Base-by-base conservation (phyloP, 805 yeast species). In the Cyberlindnera mississippiensis region DNA sequence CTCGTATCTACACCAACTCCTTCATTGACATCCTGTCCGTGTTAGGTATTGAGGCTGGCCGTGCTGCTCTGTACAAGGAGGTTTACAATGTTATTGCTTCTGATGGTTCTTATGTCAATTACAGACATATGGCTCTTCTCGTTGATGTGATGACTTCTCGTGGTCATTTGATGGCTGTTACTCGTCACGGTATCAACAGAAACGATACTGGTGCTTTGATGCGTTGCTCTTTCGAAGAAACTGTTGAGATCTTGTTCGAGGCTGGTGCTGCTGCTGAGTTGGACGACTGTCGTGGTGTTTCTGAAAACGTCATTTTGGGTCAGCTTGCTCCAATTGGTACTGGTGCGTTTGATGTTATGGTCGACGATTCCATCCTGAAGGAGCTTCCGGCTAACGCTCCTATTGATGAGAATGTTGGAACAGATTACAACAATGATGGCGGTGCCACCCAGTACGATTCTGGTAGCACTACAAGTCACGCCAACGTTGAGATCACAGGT, bases 171-270 rank as follows among this genome's bases (percentile, higher is more conserved):
- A 91, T 95, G 86, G 98, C 99, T 31, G 90, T 93, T 58, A 91
- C 98, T 33, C 95, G 99, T 77, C 99, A 93, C 62, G 99, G 99
- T 77, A 91, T 93, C 68, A 93, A 93, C 68, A 83, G 99, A 69
- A 85, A 96, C 29, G 96, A 93, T 53, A 93, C 99, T 24, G 99
- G 99, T 68, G 99, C 99, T 2, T 75, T 93, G 61, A 93, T 93
- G 99, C 81, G 99, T 68, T 93, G 97, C 72, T 91, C 99, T 33
- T 93, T 93, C 72, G 99, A 93, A 69, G 99, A 93, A 67, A 93
- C 99, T 7, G 99, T 93, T 32, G 99, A 93, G 69, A 93, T 93
- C 59, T 70, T 93, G 62, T 78, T 93, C 56, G 99, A 93, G 60
- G 99, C 99, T 15, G 99, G 96, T 64, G 96, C 98, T 5, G 80